Evolutionary conservation across 768 basidiomycete genomes (phyloP).

Genomic region (Boletus vinaceobasis): DNA sequence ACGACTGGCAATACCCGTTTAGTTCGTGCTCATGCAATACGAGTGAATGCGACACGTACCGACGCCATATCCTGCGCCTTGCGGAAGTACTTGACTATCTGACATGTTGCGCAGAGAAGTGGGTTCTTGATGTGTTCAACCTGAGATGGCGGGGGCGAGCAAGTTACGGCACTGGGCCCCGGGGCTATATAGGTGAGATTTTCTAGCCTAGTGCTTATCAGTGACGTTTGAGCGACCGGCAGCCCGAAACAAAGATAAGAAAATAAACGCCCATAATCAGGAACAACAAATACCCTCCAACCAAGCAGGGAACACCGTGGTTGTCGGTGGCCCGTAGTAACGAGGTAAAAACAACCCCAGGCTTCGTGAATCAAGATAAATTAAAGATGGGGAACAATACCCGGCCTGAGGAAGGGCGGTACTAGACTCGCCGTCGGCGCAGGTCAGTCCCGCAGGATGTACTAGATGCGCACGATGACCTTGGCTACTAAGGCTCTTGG

Average conservation of each 20-base stretch:
- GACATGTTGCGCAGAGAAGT: constrained; percentile 19
- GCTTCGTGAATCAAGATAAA: not conserved
- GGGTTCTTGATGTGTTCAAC: not conserved
- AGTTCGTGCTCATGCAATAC: not conserved
- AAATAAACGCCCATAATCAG: not conserved
- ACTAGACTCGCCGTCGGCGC: not conserved
- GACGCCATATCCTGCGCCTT: constrained; percentile 85
- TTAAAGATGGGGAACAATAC: not conserved
- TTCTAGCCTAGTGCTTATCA: constrained; percentile 14
- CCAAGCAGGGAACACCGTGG: not conserved
- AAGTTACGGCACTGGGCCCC: not conserved
- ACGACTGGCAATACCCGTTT: constrained; percentile 39
- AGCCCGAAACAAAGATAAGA: constrained; percentile 15
- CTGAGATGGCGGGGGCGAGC: not conserved
- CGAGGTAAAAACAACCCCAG: too few species aligned
- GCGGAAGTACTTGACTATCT: constrained; percentile 50
- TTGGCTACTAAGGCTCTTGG: too few species aligned
- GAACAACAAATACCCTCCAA: not conserved
- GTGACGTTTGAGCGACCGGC: not conserved
- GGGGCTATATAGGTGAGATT: constrained; percentile 11
- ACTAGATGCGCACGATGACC: not conserved
- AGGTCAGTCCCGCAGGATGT: not conserved
- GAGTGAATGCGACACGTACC: constrained; percentile 39
- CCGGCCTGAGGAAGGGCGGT: too few species aligned
- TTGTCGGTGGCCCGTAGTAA: not conserved